Evolutionary conservation across 768 basidiomycete genomes (phyloP), one percentile per base, ranked within the genome.

Genomic region (Kwoniella pini): DNA sequence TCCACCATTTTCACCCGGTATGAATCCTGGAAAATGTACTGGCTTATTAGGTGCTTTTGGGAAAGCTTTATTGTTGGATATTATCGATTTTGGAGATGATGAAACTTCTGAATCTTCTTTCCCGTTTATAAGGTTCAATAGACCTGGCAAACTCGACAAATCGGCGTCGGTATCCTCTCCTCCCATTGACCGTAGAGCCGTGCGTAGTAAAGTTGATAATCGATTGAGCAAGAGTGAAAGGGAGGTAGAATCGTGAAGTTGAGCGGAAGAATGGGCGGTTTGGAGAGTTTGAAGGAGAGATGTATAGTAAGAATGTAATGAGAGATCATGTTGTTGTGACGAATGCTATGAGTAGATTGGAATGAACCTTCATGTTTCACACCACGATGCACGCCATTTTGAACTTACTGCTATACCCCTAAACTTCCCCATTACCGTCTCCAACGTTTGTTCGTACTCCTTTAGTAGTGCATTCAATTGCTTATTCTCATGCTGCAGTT

Each of bases 341-440:
- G 93, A 90, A 63, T 88, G 80, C 93, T 97, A 75, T 38, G 13
- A 31, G 13, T 12, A 19, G 17, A 27, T 2, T n/a, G n/a, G n/a
- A n/a, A n/a, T n/a, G n/a, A n/a, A n/a, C n/a, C n/a, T n/a, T n/a
- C n/a, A n/a, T n/a, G n/a, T n/a, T n/a, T n/a, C n/a, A n/a, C n/a
- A n/a, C n/a, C n/a, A n/a, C n/a, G n/a, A n/a, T n/a, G n/a, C n/a
- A n/a, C n/a, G n/a, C n/a, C n/a, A n/a, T n/a, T n/a, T n/a, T n/a
- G n/a, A n/a, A 83, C 90, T 71, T 70, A 95, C 93, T 12, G 91
- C 87, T 73, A 97, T 88, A 60, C 87, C 88, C 60, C 94, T 84
- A 77, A 98, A 97, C 80, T 97, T 97, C 52, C 86, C 81, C 96
- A 99, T 98, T 75, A 98, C 90, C 27, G 87, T 93, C 70, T 97